Evolutionary conservation across 2,329 filamentous ascomycete genomes (phyloP).

Genomic region (Blastomyces emzantsi): DNA sequence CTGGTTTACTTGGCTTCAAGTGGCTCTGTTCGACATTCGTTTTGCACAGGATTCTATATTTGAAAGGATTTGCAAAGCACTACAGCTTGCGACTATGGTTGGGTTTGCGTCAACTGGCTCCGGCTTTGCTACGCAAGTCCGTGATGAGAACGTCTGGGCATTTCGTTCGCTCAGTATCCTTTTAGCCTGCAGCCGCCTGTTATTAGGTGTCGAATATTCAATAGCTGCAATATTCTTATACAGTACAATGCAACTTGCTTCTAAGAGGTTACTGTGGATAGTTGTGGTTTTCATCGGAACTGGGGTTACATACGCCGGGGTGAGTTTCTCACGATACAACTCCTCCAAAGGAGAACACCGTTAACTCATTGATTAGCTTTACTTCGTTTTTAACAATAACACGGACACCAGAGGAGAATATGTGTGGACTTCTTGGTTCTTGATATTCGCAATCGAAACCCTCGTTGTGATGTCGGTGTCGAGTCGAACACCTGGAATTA

Average conservation of each 20-base stretch:
- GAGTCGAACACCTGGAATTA: conserved; percentile 47
- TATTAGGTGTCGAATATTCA: conserved; percentile 47
- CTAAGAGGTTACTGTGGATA: conserved; percentile 25
- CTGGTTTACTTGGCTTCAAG: conserved; percentile 60
- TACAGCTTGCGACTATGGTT: conserved; percentile 57
- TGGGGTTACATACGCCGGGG: conserved; percentile 24
- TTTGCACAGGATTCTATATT: conserved; percentile 57
- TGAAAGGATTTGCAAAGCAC: conserved; percentile 49
- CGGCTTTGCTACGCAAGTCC: conserved; percentile 35
- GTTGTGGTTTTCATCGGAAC: conserved; percentile 23
- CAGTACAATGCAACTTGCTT: conserved; percentile 21
- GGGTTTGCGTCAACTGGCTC: conserved; percentile 54
- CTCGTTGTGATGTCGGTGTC: conserved; percentile 46
- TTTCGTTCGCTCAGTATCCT: conserved; percentile 37
- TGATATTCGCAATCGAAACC: conserved; percentile 47
- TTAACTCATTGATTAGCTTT: conserved; percentile 22
- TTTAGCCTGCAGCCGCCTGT: conserved; percentile 45
- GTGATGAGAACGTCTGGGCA: conserved; percentile 35
- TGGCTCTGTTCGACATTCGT: conserved; percentile 56
- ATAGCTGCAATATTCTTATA: conserved; percentile 28
- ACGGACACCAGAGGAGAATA: conserved; percentile 19
- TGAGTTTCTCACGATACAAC: conserved; percentile 14
- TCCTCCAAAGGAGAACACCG: background rate
- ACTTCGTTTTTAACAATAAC: conserved; percentile 25
- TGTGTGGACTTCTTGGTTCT: conserved; percentile 47